These are phyloP conservation scores for Aspergillus baeticus DNA, from an alignment of 495 filamentous ascomycete species.

Conservation along the genomic window DNA sequence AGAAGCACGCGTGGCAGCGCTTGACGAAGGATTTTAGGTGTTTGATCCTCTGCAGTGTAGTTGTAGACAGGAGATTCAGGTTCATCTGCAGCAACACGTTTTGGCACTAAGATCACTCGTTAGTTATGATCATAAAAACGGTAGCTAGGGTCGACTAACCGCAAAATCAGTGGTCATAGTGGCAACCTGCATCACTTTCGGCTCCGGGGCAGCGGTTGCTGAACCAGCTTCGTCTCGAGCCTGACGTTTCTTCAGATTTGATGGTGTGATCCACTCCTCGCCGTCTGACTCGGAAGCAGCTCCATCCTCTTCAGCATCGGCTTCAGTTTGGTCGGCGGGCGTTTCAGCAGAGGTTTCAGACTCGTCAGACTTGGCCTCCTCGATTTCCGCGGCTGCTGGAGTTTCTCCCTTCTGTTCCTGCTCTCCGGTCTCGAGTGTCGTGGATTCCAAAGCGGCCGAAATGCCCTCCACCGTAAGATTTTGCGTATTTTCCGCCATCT, in stretches of 20 bases:
- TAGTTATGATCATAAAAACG: not conserved
- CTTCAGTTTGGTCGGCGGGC: conserved; percentile 14
- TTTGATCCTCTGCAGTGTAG: conserved; percentile 67
- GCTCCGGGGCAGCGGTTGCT: conserved; percentile 47
- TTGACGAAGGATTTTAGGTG: conserved; percentile 83
- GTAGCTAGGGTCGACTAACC: conserved; percentile 43
- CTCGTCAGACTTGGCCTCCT: conserved; percentile 14
- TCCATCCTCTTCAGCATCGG: conserved; percentile 32
- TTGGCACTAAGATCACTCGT: conserved; percentile 52
- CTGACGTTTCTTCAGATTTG: conserved; percentile 84
- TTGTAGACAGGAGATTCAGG: conserved; percentile 80
- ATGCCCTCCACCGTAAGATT: conserved; percentile 29
- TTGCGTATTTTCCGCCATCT: conserved; percentile 10
- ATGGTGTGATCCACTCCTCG: conserved; percentile 93
- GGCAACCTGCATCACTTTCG: conserved; percentile 72
- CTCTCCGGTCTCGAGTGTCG: conserved; percentile 24
- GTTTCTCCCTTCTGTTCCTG: conserved; percentile 14
- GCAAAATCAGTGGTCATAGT: conserved; percentile 93
- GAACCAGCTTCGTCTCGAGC: conserved; percentile 57
- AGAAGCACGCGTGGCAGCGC: conserved; percentile 93
- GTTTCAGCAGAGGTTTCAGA: conserved; percentile 16
- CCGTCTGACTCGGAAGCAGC: conserved; percentile 60
- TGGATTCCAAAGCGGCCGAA: conserved; percentile 26
- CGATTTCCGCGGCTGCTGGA: conserved; percentile 3
- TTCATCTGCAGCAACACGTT: conserved; percentile 94